Evolutionary conservation across 352 stramenopile genomes (phyloP).

Genomic region (Globisporangium parvum): DNA sequence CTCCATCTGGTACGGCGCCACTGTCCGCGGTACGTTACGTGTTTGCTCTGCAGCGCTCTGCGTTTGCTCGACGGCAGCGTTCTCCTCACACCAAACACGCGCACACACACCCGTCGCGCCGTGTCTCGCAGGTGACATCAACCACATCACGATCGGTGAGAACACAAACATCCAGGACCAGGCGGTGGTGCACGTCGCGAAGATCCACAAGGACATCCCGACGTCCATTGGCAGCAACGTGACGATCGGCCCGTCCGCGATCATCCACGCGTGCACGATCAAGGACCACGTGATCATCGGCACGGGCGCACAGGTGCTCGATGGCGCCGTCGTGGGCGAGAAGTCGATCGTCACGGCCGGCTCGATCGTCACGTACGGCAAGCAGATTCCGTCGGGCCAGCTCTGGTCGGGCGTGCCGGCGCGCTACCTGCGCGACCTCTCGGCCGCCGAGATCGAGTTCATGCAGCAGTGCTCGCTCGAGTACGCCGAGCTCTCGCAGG

Average conservation of each 20-base stretch:
- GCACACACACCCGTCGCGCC: too few relatives aligned
- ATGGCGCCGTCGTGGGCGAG: conserved; percentile 82
- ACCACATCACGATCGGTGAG: conserved; percentile 91
- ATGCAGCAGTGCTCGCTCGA: conserved; percentile 87
- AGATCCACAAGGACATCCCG: conserved; percentile 89
- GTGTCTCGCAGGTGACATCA: conserved; percentile 65
- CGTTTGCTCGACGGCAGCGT: too few relatives aligned
- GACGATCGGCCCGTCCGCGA: conserved; percentile 79
- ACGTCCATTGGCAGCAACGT: conserved; percentile 91
- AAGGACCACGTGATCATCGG: conserved; percentile 91
- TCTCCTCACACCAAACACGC: not conserved
- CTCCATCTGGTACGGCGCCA: conserved; percentile 92
- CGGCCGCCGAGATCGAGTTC: conserved; percentile 81
- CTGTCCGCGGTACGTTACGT: conserved; percentile 61
- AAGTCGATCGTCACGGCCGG: conserved; percentile 89
- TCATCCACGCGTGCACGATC: conserved; percentile 90
- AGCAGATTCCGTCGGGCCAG: conserved; percentile 86
- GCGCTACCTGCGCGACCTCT: conserved; percentile 81
- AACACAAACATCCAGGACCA: conserved; percentile 92
- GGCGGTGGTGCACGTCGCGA: conserved; percentile 91
- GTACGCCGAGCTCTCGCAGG: conserved; percentile 72
- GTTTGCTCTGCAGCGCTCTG: not conserved
- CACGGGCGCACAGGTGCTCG: conserved; percentile 87
- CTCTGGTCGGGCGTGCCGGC: conserved; percentile 84
- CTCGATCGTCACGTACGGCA: conserved; percentile 84